Evolutionary conservation across 495 filamentous ascomycete genomes (phyloP), one percentile per base, ranked within the genome.

Genomic region (Aspergillus cristatus): DNA sequence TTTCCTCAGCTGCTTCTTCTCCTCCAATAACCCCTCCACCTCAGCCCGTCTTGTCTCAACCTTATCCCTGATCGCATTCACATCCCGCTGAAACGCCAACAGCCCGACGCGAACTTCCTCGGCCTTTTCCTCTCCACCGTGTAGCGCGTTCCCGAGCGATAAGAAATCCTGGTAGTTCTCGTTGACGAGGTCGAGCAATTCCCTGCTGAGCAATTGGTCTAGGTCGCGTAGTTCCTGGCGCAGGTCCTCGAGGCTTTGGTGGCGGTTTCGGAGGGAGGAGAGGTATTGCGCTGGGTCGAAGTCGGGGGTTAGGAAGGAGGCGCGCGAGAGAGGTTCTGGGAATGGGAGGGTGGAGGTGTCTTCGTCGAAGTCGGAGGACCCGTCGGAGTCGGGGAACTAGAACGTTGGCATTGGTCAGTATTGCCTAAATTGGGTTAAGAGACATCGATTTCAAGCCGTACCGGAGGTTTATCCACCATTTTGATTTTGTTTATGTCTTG

Each of bases 201-300:
- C 90, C 38, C 79, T 78, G 43, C 75, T 79, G 34, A 97, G 74
- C 13, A 78, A 67, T 44, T 82, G 74, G 40, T 76, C 79, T 16
- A 91, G 72, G 31, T 81, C 70, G 12, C 87, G 78, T 3, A 99
- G 70, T 47, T 99, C 93, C 18, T 78, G 58, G 12, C 89, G 84
- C 13, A 99, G 70, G 57, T 99, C 93, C 57, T 94, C 90, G 33
- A 99, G 84, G 2, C 86, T 95, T 55, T 98, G 91, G 54, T 96
- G 89, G 1, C 91, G 81, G 52, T 88, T 81, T 20, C 71, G 80
- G 1, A 96, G 69, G 3, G 81, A 80, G 5, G 85, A 84, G 26
- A 99, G 80, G 64, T 93, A 99, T 1, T 65, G 63, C 5, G 81
- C 74, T 13, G 93, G 83, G 45, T 82, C 75, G 64, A 99, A 99